These are phyloP conservation scores for Tillandsia leiboldiana DNA, from an alignment of 176 grass and related monocot genomes.

Conservation along the genomic window DNA sequence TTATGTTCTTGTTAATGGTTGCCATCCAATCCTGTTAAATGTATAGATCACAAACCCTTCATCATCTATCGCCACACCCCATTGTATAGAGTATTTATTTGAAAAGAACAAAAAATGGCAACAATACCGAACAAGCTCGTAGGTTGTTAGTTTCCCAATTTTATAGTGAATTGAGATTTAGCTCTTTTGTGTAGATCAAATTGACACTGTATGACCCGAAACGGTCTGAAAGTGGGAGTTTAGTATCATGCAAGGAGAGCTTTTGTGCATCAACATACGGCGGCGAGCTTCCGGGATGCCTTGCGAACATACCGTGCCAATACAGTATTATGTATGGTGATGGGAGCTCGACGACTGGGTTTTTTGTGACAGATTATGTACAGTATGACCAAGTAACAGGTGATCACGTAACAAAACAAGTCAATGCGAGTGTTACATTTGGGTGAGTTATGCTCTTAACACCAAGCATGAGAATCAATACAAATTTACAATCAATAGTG, in stretches of 20 bases:
- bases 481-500: no score
- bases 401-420: constrained; percentile 38
- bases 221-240: constrained; percentile 36
- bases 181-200: constrained; percentile 43
- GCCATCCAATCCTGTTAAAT: no score
- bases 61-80: no score
- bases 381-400: constrained; percentile 68
- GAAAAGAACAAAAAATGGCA: no score
- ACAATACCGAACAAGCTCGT: no score
- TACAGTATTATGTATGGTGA: constrained; percentile 79
- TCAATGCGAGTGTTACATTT: constrained; percentile 72
- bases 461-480: not conserved
- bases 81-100: no score
- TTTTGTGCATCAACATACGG: constrained; percentile 41
- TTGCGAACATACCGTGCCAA: constrained; percentile 30
- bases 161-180: not conserved
- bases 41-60: no score
- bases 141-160: no score
- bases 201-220: constrained; percentile 84
- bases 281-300: constrained; percentile 29
- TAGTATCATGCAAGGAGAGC: constrained; percentile 45
- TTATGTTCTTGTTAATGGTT: no score
- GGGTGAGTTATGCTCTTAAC: constrained; percentile 42
- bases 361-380: constrained; percentile 51
- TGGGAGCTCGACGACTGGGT: constrained; percentile 73